These are phyloP conservation scores for Pleurotus tuber-regium DNA, from an alignment of 768 basidiomycete species.

Conservation along the genomic window DNA sequence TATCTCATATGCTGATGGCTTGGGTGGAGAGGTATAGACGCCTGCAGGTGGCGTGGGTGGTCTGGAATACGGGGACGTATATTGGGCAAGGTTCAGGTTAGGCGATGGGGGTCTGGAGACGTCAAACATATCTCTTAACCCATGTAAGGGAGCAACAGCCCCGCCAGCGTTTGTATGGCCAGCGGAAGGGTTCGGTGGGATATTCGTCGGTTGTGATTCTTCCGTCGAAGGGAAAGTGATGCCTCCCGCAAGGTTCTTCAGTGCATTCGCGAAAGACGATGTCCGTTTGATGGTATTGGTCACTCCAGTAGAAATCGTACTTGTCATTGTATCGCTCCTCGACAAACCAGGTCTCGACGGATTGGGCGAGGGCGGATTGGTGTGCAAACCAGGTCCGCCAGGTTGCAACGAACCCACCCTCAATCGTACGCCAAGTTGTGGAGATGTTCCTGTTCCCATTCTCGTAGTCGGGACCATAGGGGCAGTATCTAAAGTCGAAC, in stretches of 20 bases:
- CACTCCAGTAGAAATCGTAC: slow-evolving; percentile 58
- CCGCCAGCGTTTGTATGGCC: slow-evolving; percentile 9
- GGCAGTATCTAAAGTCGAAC: slow-evolving; percentile 56
- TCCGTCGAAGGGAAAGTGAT: slow-evolving; percentile 69
- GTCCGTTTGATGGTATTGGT: slow-evolving; percentile 72
- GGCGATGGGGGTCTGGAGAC: slow-evolving; percentile 75
- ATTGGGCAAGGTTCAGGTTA: slow-evolving; percentile 74
- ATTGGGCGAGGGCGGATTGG: slow-evolving; percentile 44
- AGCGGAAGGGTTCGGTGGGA: slow-evolving; percentile 7
- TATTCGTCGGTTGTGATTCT: slow-evolving; percentile 42
- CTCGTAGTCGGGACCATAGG: slow-evolving; percentile 37
- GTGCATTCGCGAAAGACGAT: slow-evolving; percentile 75
- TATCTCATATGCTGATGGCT: slow-evolving; percentile 27
- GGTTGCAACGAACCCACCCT: slow-evolving; percentile 47
- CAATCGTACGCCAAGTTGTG: slow-evolving; percentile 38
- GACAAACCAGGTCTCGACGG: slow-evolving; percentile 45
- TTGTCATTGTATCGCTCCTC: slow-evolving; percentile 63
- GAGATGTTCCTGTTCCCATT: slow-evolving; percentile 29
- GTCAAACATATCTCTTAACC: slow-evolving; percentile 30
- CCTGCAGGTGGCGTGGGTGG: slow-evolving; percentile 40
- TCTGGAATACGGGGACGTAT: slow-evolving; percentile 71
- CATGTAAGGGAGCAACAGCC: slow-evolving; percentile 17
- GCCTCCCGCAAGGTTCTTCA: slow-evolving; percentile 66
- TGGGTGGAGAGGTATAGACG: slow-evolving; percentile 16
- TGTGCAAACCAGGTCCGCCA: slow-evolving; percentile 40